phyloP scores from a whole-genome alignment of 1,139 yeast species.

The Blastobotrys petasosporus region DNA sequence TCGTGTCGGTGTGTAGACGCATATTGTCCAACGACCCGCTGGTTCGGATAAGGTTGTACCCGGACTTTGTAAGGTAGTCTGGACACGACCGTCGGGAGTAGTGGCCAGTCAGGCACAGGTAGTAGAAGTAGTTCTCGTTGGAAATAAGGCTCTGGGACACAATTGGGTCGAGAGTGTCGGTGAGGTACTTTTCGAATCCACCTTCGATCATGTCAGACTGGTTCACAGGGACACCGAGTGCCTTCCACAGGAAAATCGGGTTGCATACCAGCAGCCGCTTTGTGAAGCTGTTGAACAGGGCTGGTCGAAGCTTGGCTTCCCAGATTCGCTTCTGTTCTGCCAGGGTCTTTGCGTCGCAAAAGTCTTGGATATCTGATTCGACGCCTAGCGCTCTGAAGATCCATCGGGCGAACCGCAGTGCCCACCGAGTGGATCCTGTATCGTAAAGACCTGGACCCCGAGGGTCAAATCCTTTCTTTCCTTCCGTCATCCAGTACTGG shows the following conservation, averaged over 20 bases:
- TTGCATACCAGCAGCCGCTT: slow-evolving; percentile 68
- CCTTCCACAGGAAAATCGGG: slow-evolving; percentile 79
- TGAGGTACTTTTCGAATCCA: slow-evolving; percentile 55
- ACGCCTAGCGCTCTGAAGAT: slow-evolving; percentile 56
- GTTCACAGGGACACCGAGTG: slow-evolving; percentile 78
- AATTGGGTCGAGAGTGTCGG: slow-evolving; percentile 74
- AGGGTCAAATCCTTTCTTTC: background rate
- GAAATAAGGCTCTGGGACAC: slow-evolving; percentile 58
- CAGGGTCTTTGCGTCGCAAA: slow-evolving; percentile 55
- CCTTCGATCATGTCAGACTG: slow-evolving; percentile 66
- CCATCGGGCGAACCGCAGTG: slow-evolving; percentile 58
- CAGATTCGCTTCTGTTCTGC: slow-evolving; percentile 60
- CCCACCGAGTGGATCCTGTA: slow-evolving; percentile 86
- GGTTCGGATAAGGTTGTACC: slow-evolving; percentile 35
- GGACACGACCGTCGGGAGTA: slow-evolving; percentile 69
- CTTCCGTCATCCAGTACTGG: slow-evolving; percentile 55
- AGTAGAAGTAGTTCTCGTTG: slow-evolving; percentile 71
- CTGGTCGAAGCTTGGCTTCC: slow-evolving; percentile 58
- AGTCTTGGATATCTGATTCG: slow-evolving; percentile 43
- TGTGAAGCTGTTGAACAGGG: slow-evolving; percentile 63
- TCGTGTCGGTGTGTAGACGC: slow-evolving; percentile 72
- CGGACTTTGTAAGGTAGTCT: slow-evolving; percentile 58
- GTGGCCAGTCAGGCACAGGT: slow-evolving; percentile 56
- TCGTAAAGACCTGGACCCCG: slow-evolving; percentile 51
- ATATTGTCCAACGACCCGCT: slow-evolving; percentile 46